Base-by-base conservation (phyloP, 1,284 basidiomycete genomes). In the Ceratobasidium sp. region DNA sequence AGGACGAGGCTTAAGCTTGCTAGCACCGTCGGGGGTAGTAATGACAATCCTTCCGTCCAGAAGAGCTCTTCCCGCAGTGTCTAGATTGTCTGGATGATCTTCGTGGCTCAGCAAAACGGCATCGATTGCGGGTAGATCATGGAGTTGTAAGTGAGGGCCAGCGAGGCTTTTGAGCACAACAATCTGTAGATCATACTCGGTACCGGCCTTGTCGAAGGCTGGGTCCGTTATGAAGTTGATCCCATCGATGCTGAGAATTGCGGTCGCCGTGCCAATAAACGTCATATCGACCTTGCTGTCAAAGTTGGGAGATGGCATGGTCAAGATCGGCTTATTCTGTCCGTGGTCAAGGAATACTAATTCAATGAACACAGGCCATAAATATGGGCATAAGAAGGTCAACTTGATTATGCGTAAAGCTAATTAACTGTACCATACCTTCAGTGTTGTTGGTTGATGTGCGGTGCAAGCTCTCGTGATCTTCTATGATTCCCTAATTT, bases 11-110 rank as follows among this genome's bases (percentile, higher is more conserved):
- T 63, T 56, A 23, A 79, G 70, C 4, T 79, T 79, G 13, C 61
- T 68, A 7, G 68, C 68, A 18, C 79, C 79, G 53, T 79, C 79
- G 13, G 53, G 49, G 13, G 79, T 79, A 15, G 79, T 79, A 23
- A 79, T 60, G 13, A 79, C 79, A 6, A 49, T 64, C n/a, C 76
- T 51, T 1, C 69, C 79, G 4, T 79, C 79, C 33, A 79, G 68
- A 9, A 77, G 58, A 18, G 53, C 39, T n/a, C 79, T 40, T 10
- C 79, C 79, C 39, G 63, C 53, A 0, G 56, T 72, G 46, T 79
- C 79, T 5, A 79, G 63, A 55, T 79, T 79, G 61, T 79, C 79
- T 2, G 69, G 67, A 42, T 79, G 79, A 40, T 79, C 79, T 72
- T 79, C 79, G 56, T 79, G 79, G 46, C 68, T 72, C n/a, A 79